Conservation (phyloP, 306 rosid genomes). For the Pueraria montana region DNA sequence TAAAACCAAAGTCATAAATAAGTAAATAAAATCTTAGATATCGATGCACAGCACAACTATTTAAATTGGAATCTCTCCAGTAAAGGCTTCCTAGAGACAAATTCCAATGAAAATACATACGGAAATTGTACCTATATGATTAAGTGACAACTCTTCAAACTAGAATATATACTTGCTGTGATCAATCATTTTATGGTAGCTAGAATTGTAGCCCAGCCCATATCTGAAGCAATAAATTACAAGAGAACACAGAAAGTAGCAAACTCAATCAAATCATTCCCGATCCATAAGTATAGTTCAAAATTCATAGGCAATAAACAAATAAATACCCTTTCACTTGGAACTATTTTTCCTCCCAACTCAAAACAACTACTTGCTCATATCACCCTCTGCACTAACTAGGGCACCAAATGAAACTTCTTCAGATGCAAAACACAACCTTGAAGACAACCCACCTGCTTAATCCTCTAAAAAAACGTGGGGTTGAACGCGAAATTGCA, state of each 20-base stretch:
- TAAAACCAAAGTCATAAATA: constrained; percentile 9
- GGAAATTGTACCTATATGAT: constrained; percentile 19
- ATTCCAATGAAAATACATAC: constrained; percentile 20
- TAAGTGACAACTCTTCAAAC: constrained; percentile 30
- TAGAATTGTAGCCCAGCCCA: constrained; percentile 32
- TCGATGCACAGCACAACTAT: not conserved
- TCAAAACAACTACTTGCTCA: constrained; percentile 52
- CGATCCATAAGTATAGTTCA: constrained; percentile 43
- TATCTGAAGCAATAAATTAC: constrained; percentile 39
- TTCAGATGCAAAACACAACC: constrained; percentile 32
- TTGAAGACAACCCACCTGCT: constrained; percentile 44
- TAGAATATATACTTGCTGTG: constrained; percentile 25
- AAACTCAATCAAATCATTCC: constrained; percentile 34
- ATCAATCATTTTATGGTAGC: constrained; percentile 30
- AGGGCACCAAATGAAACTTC: constrained; percentile 33
- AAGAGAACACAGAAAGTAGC: constrained; percentile 17
- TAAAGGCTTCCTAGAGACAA: constrained; percentile 2
- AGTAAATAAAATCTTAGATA: constrained; percentile 6
- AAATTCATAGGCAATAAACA: not conserved
- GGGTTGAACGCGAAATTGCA: constrained; percentile 35
- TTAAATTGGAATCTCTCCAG: constrained; percentile 34
- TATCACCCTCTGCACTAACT: constrained; percentile 47
- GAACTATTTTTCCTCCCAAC: constrained; percentile 36
- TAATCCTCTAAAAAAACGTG: constrained; percentile 43
- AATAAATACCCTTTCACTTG: constrained; percentile 28